Base-by-base conservation (phyloP, 2,329 filamentous ascomycete genomes). In the Monosporascus sp. region DNA sequence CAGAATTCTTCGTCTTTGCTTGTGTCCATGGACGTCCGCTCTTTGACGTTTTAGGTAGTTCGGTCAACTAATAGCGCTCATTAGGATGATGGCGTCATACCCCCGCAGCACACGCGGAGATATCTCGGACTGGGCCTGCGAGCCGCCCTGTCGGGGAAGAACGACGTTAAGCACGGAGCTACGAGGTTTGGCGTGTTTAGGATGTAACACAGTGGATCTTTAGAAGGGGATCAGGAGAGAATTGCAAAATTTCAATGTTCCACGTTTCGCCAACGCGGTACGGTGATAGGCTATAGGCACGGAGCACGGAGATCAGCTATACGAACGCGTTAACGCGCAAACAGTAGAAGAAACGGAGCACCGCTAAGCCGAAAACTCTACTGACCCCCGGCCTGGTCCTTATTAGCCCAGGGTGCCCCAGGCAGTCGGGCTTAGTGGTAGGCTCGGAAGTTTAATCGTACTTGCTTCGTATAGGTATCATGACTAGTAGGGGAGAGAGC, bases 121-220 rank as follows among this genome's bases (percentile, higher is more conserved):
- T 87, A 91, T 58, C 76, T 93, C 3, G 89, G 87, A 0, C 66
- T 91, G 52, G 87, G 87, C n/a, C 70, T 93, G 58, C 79, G 81
- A 64, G 87, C 87, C 58, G 86, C 88, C 7, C 73, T 91, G 68
- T 83, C 85, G 41, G 88, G 88, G 1, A 81, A 79, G 61, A 84
- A 84, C 60, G 78, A 84, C 53, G 72, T 83, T 47, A 77, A 79
- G 64, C 76, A 80, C 8, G 81, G 81, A 48, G 80, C 81, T 56
- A 88, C 84, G 20, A 86, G 79, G 68, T 93, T 91, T 73, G 89
- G 89, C 14, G 87, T 93, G 31, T 93, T 93, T 72, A 81, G 89
- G 64, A 93, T 93, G 89, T 93, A 81, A 55, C 50, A 7, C n/a
- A 14, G 43, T 3, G 9, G 43, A 6, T 11, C 11, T 24, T 16